Evolutionary conservation across 2,329 filamentous ascomycete genomes (phyloP).

Genomic region (Aspergillus candidus): DNA sequence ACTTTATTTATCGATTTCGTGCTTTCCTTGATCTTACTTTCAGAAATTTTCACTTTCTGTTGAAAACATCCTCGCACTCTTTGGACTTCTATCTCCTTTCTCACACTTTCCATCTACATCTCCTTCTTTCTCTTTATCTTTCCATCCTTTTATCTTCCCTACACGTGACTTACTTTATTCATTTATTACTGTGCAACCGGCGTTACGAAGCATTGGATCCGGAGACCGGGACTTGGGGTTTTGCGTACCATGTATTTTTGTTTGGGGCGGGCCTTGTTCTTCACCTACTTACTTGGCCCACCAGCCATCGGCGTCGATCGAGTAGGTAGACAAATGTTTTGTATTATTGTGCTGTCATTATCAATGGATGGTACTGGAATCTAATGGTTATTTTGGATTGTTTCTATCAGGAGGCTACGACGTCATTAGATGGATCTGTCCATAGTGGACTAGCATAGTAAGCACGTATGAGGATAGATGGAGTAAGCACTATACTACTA

Average conservation of each 20-base stretch:
- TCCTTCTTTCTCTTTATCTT: slow-evolving; percentile 11
- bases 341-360: too few species aligned
- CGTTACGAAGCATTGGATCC: slow-evolving; percentile 32
- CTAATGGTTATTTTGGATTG: too few species aligned
- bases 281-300: background rate
- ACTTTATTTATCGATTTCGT: slow-evolving; percentile 16
- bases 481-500: too few species aligned
- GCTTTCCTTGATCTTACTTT: slow-evolving; percentile 10
- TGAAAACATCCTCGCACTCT: background rate
- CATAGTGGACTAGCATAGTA: too few species aligned
- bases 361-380: too few species aligned
- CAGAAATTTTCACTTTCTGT: slow-evolving; percentile 5
- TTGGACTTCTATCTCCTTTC: slow-evolving; percentile 6
- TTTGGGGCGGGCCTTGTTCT: slow-evolving; percentile 9
- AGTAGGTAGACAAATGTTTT: too few species aligned
- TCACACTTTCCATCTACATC: slow-evolving; percentile 2
- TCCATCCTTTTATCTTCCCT: slow-evolving; percentile 1
- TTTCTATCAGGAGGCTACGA: too few species aligned
- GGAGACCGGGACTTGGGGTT: slow-evolving; percentile 26
- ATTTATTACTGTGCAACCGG: slow-evolving; percentile 18
- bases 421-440: too few species aligned
- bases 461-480: too few species aligned
- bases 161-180: slow-evolving; percentile 9
- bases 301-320: too few species aligned
- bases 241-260: slow-evolving; percentile 16